phyloP scores from a whole-genome alignment of 177 flowering plant genomes.

The Vitis hybrid region DNA sequence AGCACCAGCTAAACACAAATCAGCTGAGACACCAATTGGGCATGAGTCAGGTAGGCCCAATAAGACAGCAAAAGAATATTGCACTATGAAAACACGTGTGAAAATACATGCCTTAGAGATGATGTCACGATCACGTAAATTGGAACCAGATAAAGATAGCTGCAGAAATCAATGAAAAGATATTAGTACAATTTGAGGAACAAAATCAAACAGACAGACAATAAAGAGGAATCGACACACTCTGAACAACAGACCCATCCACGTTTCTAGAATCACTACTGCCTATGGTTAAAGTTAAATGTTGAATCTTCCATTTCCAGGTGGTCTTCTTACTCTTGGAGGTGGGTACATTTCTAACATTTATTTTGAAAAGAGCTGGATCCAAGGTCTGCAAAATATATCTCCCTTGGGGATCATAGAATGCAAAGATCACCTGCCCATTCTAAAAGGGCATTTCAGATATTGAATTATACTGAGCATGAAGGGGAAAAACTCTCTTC shows the following conservation, averaged over 20 bases:
- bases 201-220: not conserved
- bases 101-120: conserved; percentile 58
- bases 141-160: conserved; percentile 69
- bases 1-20: no score
- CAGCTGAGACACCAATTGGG: no score
- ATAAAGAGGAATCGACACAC: no score
- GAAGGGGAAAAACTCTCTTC: not conserved
- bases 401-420: not conserved
- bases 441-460: not conserved
- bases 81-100: not conserved
- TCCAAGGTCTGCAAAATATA: not conserved
- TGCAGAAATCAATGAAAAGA: conserved; percentile 31
- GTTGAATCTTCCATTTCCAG: not conserved
- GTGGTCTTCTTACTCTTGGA: not conserved
- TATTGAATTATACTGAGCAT: not conserved
- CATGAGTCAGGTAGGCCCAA: not conserved
- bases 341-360: not conserved
- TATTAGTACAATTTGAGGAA: conserved; percentile 2
- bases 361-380: not conserved
- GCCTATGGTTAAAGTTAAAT: not conserved
- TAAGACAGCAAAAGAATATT: not conserved
- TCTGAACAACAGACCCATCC: not conserved
- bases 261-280: not conserved
- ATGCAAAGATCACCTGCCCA: no score
- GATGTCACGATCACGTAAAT: conserved; percentile 62